phyloP scores from a whole-genome alignment of 2,329 filamentous ascomycete genomes.

The Pseudocercospora pini-densiflorae region DNA sequence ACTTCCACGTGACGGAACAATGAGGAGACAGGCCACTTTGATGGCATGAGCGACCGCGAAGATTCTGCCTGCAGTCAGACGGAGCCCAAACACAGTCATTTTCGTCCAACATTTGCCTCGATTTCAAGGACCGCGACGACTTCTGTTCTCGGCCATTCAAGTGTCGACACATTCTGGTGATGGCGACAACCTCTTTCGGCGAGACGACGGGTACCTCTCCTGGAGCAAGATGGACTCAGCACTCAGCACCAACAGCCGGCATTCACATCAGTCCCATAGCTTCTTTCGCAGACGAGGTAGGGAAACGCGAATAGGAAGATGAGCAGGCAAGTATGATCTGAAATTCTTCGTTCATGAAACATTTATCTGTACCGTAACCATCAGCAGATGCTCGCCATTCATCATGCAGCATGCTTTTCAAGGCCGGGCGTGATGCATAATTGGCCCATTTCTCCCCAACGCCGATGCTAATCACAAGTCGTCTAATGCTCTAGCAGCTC shows the following conservation, averaged over 20 bases:
- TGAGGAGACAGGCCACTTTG: background rate
- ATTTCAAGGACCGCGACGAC: no score
- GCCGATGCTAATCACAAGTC: constrained; percentile 16
- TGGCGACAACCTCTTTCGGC: background rate
- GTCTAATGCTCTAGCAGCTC: constrained; percentile 4
- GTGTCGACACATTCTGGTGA: background rate
- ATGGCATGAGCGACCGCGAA: background rate
- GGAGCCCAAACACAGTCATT: no score
- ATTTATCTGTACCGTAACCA: constrained; percentile 5
- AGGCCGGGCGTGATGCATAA: background rate
- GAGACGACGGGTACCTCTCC: background rate
- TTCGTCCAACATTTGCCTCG: no score
- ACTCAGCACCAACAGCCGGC: no score
- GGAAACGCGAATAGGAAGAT: background rate
- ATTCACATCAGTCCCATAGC: background rate
- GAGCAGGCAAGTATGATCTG: background rate
- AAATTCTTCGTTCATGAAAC: background rate
- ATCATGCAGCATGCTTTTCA: constrained; percentile 11
- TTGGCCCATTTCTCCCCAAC: constrained; percentile 7
- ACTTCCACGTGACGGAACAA: background rate
- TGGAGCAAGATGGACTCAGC: no score
- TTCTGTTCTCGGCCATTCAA: no score
- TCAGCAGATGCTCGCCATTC: constrained; percentile 6
- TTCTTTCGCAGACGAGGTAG: background rate
- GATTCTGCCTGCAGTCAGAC: background rate